phyloP scores from a whole-genome alignment of 2,329 filamentous ascomycete genomes.

The Trichoderma sp. region DNA sequence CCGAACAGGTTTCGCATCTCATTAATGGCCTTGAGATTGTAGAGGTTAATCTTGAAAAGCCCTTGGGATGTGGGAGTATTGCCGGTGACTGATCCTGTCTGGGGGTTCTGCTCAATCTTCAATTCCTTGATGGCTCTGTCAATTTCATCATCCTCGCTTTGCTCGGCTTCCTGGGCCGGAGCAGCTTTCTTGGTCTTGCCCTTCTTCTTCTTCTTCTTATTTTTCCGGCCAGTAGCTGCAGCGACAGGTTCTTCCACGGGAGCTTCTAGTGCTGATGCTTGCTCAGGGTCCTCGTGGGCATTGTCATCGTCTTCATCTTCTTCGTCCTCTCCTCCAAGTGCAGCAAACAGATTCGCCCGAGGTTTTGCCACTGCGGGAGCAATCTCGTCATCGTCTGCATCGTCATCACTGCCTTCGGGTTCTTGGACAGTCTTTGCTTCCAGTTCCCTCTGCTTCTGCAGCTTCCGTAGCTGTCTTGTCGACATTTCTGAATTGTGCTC shows the following conservation, averaged over 20 bases:
- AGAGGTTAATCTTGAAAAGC: constrained; percentile 54
- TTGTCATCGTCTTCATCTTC: constrained; percentile 25
- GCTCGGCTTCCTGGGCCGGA: constrained; percentile 22
- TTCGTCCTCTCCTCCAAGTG: constrained; percentile 44
- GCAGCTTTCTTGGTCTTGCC: constrained; percentile 35
- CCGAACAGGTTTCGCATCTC: constrained; percentile 75
- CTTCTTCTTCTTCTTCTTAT: constrained; percentile 42
- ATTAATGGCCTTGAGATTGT: constrained; percentile 79
- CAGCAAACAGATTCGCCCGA: constrained; percentile 51
- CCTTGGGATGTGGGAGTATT: constrained; percentile 35
- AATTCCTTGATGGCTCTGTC: constrained; percentile 54
- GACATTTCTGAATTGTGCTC: constrained; percentile 41
- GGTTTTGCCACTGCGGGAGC: constrained; percentile 36
- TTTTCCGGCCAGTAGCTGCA: constrained; percentile 29
- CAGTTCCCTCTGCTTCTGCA: constrained; percentile 50
- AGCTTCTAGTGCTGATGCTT: not conserved
- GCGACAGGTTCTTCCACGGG: not conserved
- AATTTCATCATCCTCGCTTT: constrained; percentile 50
- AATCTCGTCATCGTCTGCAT: constrained; percentile 31
- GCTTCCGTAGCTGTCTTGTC: constrained; percentile 50
- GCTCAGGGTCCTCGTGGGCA: not conserved
- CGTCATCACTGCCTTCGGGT: constrained; percentile 34
- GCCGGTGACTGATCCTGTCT: constrained; percentile 15
- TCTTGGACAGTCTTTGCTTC: constrained; percentile 28
- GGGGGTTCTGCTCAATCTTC: constrained; percentile 33